phyloP scores from a whole-genome alignment of 1,284 basidiomycete genomes.

The Ustilago shanxiensis region DNA sequence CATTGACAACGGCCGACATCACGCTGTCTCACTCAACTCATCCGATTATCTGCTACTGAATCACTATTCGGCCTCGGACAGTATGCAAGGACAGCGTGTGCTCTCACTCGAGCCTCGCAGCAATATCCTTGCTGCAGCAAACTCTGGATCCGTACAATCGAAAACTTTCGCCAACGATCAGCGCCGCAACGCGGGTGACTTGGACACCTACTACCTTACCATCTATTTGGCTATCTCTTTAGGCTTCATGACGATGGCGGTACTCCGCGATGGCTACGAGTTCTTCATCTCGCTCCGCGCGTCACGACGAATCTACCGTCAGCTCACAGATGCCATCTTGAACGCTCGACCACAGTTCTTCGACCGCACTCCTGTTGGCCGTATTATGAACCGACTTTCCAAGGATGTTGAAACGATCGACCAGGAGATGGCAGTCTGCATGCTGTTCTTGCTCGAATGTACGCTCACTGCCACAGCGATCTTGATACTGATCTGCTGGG shows the following conservation, averaged over 20 bases:
- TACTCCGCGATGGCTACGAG: constrained; percentile 59
- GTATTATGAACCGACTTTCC: constrained; percentile 69
- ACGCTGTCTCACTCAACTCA: not conserved
- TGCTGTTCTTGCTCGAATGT: constrained; percentile 58
- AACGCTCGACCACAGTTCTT: constrained; percentile 77
- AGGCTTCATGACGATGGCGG: constrained; percentile 57
- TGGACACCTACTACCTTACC: constrained; percentile 63
- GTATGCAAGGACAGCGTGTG: constrained; percentile 20
- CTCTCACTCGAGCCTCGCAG: constrained; percentile 14
- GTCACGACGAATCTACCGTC: constrained; percentile 60
- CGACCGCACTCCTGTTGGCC: constrained; percentile 67
- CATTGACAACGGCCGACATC: not conserved
- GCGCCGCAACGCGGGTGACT: constrained; percentile 29
- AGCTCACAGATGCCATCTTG: constrained; percentile 83
- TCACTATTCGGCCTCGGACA: constrained; percentile 4
- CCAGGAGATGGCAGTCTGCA: constrained; percentile 64
- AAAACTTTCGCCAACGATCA: not conserved
- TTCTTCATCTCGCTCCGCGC: constrained; percentile 61
- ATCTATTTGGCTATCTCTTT: constrained; percentile 59
- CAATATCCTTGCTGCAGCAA: not conserved
- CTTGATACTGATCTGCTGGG: constrained; percentile 65
- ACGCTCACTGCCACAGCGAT: constrained; percentile 58
- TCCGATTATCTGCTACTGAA: not conserved
- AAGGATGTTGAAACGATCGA: constrained; percentile 69
- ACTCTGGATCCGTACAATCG: not conserved